A percentile compares a stretch with the other conserved stretches of the same genome.
Evolutionary conservation across 192 early-diverging fungal genomes (phyloP).

Genomic region (Coemansia sp.): DNA sequence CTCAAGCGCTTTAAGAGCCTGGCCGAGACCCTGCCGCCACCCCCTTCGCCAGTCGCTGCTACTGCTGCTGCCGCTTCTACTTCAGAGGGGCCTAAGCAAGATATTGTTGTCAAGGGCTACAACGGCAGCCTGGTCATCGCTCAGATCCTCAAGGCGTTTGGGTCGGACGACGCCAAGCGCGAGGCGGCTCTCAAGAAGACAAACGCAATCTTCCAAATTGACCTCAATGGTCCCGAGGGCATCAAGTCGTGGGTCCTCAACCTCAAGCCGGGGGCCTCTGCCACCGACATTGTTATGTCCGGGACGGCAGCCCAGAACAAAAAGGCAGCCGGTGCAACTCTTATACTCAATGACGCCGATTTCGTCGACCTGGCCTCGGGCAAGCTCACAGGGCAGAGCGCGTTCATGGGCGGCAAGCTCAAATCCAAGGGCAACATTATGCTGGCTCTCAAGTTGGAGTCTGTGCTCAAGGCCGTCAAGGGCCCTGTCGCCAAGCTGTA

Average conservation of each 20-base stretch:
- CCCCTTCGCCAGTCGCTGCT: constrained; percentile 12
- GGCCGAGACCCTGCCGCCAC: constrained; percentile 42
- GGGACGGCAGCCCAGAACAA: constrained; percentile 56
- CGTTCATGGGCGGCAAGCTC: constrained; percentile 89
- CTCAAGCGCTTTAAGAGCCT: constrained; percentile 58
- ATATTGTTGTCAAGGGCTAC: constrained; percentile 68
- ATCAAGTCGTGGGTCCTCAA: constrained; percentile 80
- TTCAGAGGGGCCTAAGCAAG: constrained; percentile 21
- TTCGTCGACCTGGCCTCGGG: constrained; percentile 84
- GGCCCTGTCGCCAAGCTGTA: constrained; percentile 64
- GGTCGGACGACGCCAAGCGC: constrained; percentile 60
- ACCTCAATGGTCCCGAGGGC: constrained; percentile 70
- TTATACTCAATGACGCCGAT: constrained; percentile 71
- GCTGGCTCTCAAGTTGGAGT: constrained; percentile 70
- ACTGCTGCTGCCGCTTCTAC: constrained; percentile 34
- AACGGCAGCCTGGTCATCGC: constrained; percentile 73
- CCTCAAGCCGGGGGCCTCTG: constrained; percentile 72
- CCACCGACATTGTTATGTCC: constrained; percentile 58
- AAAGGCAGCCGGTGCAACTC: constrained; percentile 69
- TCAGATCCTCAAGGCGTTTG: constrained; percentile 60
- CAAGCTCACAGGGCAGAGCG: constrained; percentile 85
- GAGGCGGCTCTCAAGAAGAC: constrained; percentile 68
- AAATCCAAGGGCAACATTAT: constrained; percentile 78
- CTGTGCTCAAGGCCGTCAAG: constrained; percentile 61
- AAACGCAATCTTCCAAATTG: constrained; percentile 87